Evolutionary conservation across 2,329 filamentous ascomycete species (phyloP).

Genomic region (Purpureocillium lavendulum): DNA sequence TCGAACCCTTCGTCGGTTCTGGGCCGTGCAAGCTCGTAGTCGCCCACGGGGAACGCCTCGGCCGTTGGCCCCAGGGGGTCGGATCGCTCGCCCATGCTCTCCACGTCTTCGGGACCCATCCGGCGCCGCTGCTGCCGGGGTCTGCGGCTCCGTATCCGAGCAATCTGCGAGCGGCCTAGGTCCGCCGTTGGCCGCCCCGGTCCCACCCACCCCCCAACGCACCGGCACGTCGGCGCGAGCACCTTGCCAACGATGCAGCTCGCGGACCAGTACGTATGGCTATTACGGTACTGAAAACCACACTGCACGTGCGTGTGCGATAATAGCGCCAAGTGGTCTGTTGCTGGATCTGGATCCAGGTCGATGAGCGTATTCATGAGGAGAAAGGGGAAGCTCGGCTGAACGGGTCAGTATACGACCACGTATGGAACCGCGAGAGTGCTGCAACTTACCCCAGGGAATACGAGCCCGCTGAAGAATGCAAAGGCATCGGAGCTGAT

Average conservation of each 20-base stretch:
- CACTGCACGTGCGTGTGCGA: slow-evolving; percentile 60
- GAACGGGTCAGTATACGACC: neutral
- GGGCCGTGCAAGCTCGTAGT: slow-evolving; percentile 56
- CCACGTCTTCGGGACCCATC: slow-evolving; percentile 50
- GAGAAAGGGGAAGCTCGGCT: slow-evolving; percentile 60
- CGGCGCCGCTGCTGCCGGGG: slow-evolving; percentile 37
- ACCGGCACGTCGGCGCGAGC: slow-evolving; percentile 61
- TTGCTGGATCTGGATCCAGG: slow-evolving; percentile 60
- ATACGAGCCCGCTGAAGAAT: slow-evolving; percentile 65
- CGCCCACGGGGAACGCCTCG: slow-evolving; percentile 53
- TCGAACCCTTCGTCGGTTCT: slow-evolving; percentile 44
- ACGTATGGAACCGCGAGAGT: neutral
- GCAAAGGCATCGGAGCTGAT: slow-evolving; percentile 66
- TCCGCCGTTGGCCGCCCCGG: slow-evolving; percentile 61
- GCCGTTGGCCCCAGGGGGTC: slow-evolving; percentile 60
- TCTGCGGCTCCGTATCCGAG: slow-evolving; percentile 53
- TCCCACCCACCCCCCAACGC: slow-evolving; percentile 67
- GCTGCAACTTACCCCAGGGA: slow-evolving; percentile 51
- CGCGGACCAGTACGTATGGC: slow-evolving; percentile 70
- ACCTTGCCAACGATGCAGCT: slow-evolving; percentile 69
- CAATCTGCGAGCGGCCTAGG: slow-evolving; percentile 60
- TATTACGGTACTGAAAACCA: slow-evolving; percentile 67
- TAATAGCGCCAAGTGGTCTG: slow-evolving; percentile 56
- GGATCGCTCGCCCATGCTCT: slow-evolving; percentile 58
- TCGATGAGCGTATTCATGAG: slow-evolving; percentile 74